These are phyloP conservation scores for Nectriaceae sp. DNA, from an alignment of 2,329 filamentous ascomycete species.

Conservation along the genomic window DNA sequence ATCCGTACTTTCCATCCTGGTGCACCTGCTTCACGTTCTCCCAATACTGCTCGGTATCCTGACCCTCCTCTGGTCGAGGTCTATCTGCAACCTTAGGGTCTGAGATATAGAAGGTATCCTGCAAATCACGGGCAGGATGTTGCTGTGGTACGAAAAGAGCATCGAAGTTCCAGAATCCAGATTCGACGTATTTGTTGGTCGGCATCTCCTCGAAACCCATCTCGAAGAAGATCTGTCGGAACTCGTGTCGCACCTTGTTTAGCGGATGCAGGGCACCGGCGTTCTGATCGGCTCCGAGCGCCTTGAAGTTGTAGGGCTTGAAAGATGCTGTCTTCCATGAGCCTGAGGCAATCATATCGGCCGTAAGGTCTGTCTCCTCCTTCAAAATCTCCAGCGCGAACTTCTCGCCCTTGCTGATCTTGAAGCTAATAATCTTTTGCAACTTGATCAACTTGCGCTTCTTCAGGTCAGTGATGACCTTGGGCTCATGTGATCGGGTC, in stretches of 20 bases:
- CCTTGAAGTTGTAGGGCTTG: slow-evolving; percentile 79
- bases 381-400: slow-evolving; percentile 87
- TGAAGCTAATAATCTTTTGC: slow-evolving; percentile 85
- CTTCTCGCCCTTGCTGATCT: slow-evolving; percentile 80
- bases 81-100: slow-evolving; percentile 78
- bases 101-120: slow-evolving; percentile 98
- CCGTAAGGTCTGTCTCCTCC: slow-evolving; percentile 93
- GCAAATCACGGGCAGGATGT: slow-evolving; percentile 93
- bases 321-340: slow-evolving; percentile 92
- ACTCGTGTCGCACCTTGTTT: slow-evolving; percentile 94
- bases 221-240: slow-evolving; percentile 98
- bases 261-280: slow-evolving; percentile 68
- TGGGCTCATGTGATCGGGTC: slow-evolving; percentile 71
- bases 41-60: slow-evolving; percentile 84
- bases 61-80: slow-evolving; percentile 58
- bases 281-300: slow-evolving; percentile 60
- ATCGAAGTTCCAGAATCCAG: slow-evolving; percentile 99
- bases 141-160: slow-evolving; percentile 93
- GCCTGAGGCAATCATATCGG: slow-evolving; percentile 85
- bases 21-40: slow-evolving; percentile 86
- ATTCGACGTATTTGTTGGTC: slow-evolving; percentile 90
- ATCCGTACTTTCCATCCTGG: slow-evolving; percentile 88
- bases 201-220: slow-evolving; percentile 99
- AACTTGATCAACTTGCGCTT: slow-evolving; percentile 88
- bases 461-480: slow-evolving; percentile 78